These are phyloP conservation scores for Hygrocybe coccinea DNA, from an alignment of 768 basidiomycete species.

Conservation along the genomic window DNA sequence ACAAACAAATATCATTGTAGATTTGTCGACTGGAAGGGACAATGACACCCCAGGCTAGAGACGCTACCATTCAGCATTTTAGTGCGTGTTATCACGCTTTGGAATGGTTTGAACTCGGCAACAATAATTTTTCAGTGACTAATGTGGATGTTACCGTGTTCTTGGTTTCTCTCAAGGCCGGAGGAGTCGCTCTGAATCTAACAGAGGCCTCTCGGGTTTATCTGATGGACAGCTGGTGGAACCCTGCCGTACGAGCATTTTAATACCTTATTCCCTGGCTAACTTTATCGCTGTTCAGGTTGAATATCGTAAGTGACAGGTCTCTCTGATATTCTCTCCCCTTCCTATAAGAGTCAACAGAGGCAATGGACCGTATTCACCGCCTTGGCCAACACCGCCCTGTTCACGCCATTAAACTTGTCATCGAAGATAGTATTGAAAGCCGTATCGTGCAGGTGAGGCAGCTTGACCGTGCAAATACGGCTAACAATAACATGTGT, in stretches of 20 bases:
- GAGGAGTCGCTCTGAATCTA: conserved; percentile 86
- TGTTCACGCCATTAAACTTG: conserved; percentile 88
- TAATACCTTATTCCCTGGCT: background rate
- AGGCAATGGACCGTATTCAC: conserved; percentile 98
- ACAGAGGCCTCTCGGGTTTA: conserved; percentile 92
- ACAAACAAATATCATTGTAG: conserved; percentile 32
- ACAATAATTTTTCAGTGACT: conserved; percentile 53
- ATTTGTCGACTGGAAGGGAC: conserved; percentile 93
- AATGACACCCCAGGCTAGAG: conserved; percentile 94
- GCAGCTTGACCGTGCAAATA: background rate
- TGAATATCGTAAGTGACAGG: conserved; percentile 63
- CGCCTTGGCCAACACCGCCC: conserved; percentile 92
- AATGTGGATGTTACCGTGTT: conserved; percentile 96
- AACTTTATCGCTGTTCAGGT: conserved; percentile 37
- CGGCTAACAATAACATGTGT: background rate
- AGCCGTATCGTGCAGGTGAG: conserved; percentile 83
- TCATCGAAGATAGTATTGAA: conserved; percentile 95
- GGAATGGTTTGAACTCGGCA: background rate
- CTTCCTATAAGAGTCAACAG: conserved; percentile 33
- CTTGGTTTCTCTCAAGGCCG: conserved; percentile 92
- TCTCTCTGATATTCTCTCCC: background rate
- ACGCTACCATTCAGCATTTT: conserved; percentile 92
- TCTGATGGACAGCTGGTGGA: conserved; percentile 99
- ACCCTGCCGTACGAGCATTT: conserved; percentile 67
- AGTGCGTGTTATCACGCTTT: conserved; percentile 45